Evolutionary conservation across 345 rosid genomes (phyloP), one percentile per base, ranked within the genome.

Genomic region (Psidium friedrichsthalianum): DNA sequence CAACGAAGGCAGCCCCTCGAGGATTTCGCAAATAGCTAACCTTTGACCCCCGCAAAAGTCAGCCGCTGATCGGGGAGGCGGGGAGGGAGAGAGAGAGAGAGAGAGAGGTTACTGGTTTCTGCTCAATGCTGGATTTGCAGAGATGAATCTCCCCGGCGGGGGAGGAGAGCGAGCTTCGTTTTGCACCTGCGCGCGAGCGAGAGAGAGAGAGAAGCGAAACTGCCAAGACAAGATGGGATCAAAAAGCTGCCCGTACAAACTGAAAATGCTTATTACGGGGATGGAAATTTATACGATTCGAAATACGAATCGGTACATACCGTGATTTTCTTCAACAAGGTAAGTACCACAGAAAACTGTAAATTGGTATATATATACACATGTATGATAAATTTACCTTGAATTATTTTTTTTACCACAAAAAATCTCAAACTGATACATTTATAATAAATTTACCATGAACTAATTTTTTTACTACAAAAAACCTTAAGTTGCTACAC

Each of bases 211-310:
- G 74, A 29, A 11, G 11, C 5, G 24, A 64, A 64, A 36, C 76
- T 4, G 0, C 3, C 11, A 20, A 64, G 76, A 64, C 11, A 20
- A 64, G 76, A 64, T 32, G 44, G 76, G 78, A 69, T 69, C 47
- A 32, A 32, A 8, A 0, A 0, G 44, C 12, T 32, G 3, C 78
- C 0, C 76, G 44, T 69, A 10, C 47, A 69, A 69, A 2, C 36
- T 8, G 2, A 6, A 29, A 61, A 16, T 15, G 12, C 6, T 2
- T 69, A 18, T 32, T 32, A 0, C 3, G 24, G 12, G 1, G 22
- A 64, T 32, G 24, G 78, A 69, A 32, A 32, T 32, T 69, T 69
- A 32, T 69, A 32, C 0, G 1, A 11, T 18, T 11, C 6, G 3
- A 18, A 32, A 2, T 69, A 32, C 78, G 24, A 32, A 36, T 8